A percentile compares a stretch with the other conserved stretches of the same genome.
Conservation (phyloP, 208 protist genomes). For the Trypanosoma cruzi region DNA sequence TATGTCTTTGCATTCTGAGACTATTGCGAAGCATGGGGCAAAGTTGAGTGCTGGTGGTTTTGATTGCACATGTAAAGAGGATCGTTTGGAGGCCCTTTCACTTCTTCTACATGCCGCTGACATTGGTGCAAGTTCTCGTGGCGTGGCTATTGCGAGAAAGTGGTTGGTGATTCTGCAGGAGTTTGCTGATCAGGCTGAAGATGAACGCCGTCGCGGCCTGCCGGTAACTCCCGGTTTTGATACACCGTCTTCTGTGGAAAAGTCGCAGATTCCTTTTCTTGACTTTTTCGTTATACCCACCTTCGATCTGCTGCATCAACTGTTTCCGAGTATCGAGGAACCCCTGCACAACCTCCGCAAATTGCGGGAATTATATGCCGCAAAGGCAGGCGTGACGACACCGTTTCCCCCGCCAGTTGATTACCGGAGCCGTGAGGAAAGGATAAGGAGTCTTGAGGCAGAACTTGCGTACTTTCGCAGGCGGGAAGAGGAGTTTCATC, state of each 20-base stretch:
- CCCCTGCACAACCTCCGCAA: constrained; percentile 54
- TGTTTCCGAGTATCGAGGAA: constrained; percentile 50
- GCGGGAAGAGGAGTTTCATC: constrained; percentile 15
- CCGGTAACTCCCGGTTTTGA: constrained; percentile 51
- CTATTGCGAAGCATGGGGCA: constrained; percentile 30
- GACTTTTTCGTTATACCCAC: constrained; percentile 71
- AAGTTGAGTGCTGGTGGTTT: constrained; percentile 21
- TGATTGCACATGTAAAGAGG: constrained; percentile 38
- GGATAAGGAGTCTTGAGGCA: constrained; percentile 12
- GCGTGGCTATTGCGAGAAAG: constrained; percentile 52
- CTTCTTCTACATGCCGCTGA: constrained; percentile 82
- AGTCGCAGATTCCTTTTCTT: constrained; percentile 72
- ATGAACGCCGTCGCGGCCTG: constrained; percentile 52
- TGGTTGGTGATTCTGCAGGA: constrained; percentile 84
- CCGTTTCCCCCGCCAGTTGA: constrained; percentile 32
- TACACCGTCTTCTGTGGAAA: constrained; percentile 29
- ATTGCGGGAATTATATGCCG: constrained; percentile 52
- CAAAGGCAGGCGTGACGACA: constrained; percentile 14
- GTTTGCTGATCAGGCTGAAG: constrained; percentile 73
- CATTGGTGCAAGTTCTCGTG: constrained; percentile 65
- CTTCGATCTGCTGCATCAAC: constrained; percentile 65
- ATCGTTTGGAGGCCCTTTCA: constrained; percentile 55
- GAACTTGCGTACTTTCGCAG: constrained; percentile 4
- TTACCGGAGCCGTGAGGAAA: constrained; percentile 7
- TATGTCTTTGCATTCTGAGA: constrained; percentile 51